phyloP scores from a whole-genome alignment of 768 basidiomycete species.

The Phylloporus scabripes region DNA sequence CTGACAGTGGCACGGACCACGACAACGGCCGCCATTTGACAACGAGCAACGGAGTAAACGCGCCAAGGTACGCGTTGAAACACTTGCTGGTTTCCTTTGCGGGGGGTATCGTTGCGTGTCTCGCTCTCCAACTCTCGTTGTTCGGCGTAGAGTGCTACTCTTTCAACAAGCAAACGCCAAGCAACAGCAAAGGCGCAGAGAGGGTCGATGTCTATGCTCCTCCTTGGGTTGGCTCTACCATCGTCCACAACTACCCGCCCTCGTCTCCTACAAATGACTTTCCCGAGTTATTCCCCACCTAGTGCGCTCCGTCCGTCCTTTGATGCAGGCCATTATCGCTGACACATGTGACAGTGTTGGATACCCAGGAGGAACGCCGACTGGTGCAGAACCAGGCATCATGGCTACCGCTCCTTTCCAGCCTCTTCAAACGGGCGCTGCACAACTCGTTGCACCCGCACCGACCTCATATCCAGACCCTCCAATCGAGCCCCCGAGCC shows the following conservation, averaged over 20 bases:
- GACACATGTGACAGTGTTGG: constrained; percentile 43
- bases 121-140: constrained; percentile 42
- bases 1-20: constrained; percentile 8
- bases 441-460: constrained; percentile 55
- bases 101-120: constrained; percentile 47
- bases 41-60: constrained; percentile 15
- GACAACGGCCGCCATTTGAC: background rate
- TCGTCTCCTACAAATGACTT: constrained; percentile 64
- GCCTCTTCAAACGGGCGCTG: constrained; percentile 67
- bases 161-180: constrained; percentile 1
- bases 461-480: constrained; percentile 18
- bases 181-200: background rate
- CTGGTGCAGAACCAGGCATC: constrained; percentile 70
- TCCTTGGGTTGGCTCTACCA: constrained; percentile 69
- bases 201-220: constrained; percentile 42
- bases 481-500: background rate
- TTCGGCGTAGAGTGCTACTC: constrained; percentile 33
- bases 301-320: constrained; percentile 20
- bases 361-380: constrained; percentile 71
- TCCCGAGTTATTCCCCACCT: constrained; percentile 69
- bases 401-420: constrained; percentile 74
- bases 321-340: background rate
- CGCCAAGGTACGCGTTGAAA: constrained; percentile 10
- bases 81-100: constrained; percentile 49
- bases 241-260: constrained; percentile 67